These are phyloP conservation scores for Alternaria infectoria DNA, from an alignment of 2,329 filamentous ascomycete genomes.

Conservation along the genomic window DNA sequence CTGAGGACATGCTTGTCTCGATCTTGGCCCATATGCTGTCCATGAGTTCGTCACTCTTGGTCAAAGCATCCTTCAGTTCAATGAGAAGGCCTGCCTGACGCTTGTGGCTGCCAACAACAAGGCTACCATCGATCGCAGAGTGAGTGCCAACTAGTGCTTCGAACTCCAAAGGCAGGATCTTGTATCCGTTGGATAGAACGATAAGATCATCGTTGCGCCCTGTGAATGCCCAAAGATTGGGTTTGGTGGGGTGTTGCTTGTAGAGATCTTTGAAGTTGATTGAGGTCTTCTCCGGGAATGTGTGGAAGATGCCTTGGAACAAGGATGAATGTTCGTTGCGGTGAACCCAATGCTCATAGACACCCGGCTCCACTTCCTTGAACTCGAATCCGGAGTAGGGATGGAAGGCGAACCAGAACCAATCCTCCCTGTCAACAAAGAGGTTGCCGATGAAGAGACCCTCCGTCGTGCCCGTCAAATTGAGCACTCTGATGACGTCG, in stretches of 20 bases:
- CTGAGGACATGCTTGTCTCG: constrained; percentile 51
- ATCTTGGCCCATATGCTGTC: constrained; percentile 56
- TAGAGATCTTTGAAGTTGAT: constrained; percentile 31
- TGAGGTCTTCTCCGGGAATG: constrained; percentile 21
- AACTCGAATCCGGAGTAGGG: constrained; percentile 30
- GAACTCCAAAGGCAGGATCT: constrained; percentile 24
- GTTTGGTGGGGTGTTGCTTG: constrained; percentile 23
- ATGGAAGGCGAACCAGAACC: constrained; percentile 34
- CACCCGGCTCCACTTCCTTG: constrained; percentile 27
- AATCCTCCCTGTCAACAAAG: constrained; percentile 19
- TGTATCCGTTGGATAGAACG: constrained; percentile 29
- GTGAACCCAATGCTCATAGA: constrained; percentile 48
- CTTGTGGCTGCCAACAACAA: constrained; percentile 36
- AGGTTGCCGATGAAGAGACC: constrained; percentile 29
- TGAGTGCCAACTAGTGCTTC: constrained; percentile 35
- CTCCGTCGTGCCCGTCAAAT: constrained; percentile 32
- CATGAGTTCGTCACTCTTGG: constrained; percentile 36
- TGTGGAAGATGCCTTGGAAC: constrained; percentile 32
- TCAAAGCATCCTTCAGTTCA: constrained; percentile 27
- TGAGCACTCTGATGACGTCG: constrained; percentile 22
- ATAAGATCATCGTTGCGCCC: constrained; percentile 29
- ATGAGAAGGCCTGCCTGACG: constrained; percentile 41
- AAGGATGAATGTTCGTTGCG: constrained; percentile 34
- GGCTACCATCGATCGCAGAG: constrained; percentile 35
- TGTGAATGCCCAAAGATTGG: constrained; percentile 25